Evolutionary conservation across 352 stramenopile species (phyloP), one percentile per base, ranked within the genome.

Genomic region (Plasmopara muralis): DNA sequence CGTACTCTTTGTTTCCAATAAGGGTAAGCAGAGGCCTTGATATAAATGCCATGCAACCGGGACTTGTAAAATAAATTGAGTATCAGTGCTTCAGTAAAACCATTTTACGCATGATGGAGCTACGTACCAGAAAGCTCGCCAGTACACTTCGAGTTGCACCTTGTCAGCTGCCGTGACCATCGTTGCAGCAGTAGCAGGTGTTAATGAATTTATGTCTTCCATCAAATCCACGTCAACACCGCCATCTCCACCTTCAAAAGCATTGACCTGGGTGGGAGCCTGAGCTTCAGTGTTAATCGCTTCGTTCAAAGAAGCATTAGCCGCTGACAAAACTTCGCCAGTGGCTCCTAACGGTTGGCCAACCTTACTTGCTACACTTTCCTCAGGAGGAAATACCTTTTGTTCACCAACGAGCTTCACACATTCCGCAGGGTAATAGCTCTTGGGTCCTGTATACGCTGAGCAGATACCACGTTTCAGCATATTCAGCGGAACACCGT

Each of bases 121-220:
- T 38, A 57, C 73, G 47, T 60, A 90, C 79, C 81, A 92, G 45
- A 88, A 89, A 9, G 83, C 83, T 50, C 83, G 74, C 79, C 80
- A 93, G 50, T 77, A 87, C 41, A 93, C 63, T 16, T 88, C 68
- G n/a, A 93, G 46, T 14, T 70, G 66, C 40, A 87, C 63, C 41
- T 89, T 90, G 31, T 62, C 66, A 35, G 50, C 33, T 20, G n/a
- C 39, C 37, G 28, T 44, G 2, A 39, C 28, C 1, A 47, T 48
- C 9, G 33, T 54, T 42, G 58, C 31, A 6, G 55, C 48, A 31
- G 31, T 34, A 25, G 43, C 46, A 56, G 43, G 38, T 6, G 37
- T 46, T 18, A 49, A 34, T 2, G 53, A 62, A 30, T 60, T 60
- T n/a, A 62, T 42, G 45, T 77, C 64, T 35, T 68, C 55, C 35